Evolutionary conservation across 2,329 filamentous ascomycete species (phyloP).

Genomic region (Alternaria novae-zelandiae): DNA sequence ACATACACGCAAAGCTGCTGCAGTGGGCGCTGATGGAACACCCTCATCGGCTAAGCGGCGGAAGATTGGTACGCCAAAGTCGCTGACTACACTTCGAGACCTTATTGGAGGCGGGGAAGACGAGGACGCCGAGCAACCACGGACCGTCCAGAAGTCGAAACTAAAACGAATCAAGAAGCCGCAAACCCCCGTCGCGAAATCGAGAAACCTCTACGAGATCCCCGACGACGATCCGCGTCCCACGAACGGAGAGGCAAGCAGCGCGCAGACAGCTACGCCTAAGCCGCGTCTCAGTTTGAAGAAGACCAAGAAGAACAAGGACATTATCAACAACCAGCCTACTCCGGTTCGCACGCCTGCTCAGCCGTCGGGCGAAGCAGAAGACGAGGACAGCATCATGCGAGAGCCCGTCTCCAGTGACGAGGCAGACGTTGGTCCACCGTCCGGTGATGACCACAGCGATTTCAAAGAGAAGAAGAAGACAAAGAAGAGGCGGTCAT

Average conservation of each 20-base stretch:
- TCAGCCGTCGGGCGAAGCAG: not conserved
- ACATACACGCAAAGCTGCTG: not conserved
- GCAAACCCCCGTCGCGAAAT: not conserved
- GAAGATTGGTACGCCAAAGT: constrained; percentile 4
- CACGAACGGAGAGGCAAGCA: not conserved
- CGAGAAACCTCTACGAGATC: constrained; percentile 1
- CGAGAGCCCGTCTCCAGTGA: not conserved
- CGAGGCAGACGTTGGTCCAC: not conserved
- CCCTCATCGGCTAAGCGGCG: not conserved
- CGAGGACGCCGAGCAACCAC: not conserved
- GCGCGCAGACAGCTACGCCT: not conserved
- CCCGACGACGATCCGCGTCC: constrained; percentile 1
- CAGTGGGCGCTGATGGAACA: not conserved
- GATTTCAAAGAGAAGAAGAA: not conserved
- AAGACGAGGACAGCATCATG: not conserved
- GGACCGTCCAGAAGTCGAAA: not conserved
- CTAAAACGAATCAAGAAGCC: constrained; percentile 10
- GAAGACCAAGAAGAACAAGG: not conserved
- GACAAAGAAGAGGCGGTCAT: not conserved
- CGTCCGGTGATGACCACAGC: not conserved
- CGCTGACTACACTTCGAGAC: constrained; percentile 1
- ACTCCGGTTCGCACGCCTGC: constrained; percentile 2
- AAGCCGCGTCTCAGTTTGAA: not conserved
- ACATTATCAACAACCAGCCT: not conserved
- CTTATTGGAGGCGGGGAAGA: not conserved